Evolutionary conservation across 1,284 basidiomycete genomes (phyloP).

Genomic region (Grifola frondosa): DNA sequence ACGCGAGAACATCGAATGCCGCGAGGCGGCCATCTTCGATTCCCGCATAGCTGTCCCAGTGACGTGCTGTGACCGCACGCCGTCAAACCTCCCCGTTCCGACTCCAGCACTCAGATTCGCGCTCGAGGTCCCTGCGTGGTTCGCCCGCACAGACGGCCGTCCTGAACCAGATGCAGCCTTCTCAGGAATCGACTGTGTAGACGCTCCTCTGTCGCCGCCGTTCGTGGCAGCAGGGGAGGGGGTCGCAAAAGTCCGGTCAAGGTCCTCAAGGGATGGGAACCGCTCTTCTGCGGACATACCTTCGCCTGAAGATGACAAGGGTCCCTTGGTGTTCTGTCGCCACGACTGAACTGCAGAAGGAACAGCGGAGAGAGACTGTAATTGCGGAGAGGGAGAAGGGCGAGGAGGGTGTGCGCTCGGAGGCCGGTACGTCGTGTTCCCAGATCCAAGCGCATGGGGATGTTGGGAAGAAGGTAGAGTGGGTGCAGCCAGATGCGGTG

Average conservation of each 20-base stretch:
- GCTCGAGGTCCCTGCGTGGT: neutral
- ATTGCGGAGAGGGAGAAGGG: constrained; percentile 40
- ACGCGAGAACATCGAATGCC: constrained; percentile 16
- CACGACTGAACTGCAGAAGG: constrained; percentile 23
- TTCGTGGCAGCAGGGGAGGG: constrained; percentile 17
- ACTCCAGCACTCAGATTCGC: constrained; percentile 3
- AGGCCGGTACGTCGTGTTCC: constrained; percentile 30
- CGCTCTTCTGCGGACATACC: constrained; percentile 59
- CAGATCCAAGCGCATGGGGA: constrained; percentile 25
- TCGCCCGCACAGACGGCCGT: constrained; percentile 11
- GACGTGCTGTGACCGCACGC: constrained; percentile 48
- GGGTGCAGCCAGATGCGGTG: too few relatives aligned
- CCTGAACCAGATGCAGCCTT: constrained; percentile 3
- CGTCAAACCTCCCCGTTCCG: constrained; percentile 20
- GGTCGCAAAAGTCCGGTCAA: constrained; percentile 60
- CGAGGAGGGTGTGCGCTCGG: constrained; percentile 47
- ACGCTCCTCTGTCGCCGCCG: too few relatives aligned
- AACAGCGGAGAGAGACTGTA: constrained; percentile 25
- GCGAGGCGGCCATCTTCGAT: constrained; percentile 23
- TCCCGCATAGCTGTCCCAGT: constrained; percentile 58
- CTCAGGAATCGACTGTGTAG: too few relatives aligned
- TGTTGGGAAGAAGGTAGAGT: too few relatives aligned
- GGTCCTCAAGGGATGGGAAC: constrained; percentile 76
- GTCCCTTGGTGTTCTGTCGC: constrained; percentile 19
- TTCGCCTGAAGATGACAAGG: constrained; percentile 32